These are phyloP conservation scores for Aegilops sharonensis DNA, from an alignment of 176 grass and related monocot genomes.

Conservation along the genomic window DNA sequence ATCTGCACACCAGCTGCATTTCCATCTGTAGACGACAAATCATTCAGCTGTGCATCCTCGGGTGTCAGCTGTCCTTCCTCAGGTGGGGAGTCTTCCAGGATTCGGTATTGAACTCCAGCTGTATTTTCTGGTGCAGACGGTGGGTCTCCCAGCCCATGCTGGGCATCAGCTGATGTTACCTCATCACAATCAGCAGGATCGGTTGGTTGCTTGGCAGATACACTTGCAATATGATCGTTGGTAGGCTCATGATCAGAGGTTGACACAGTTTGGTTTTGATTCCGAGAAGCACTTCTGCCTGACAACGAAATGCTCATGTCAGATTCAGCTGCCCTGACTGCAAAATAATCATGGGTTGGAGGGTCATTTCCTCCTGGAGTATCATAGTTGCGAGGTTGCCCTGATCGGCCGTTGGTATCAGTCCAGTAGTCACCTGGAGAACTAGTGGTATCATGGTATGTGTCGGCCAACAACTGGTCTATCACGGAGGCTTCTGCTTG, in stretches of 20 bases:
- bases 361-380: not conserved
- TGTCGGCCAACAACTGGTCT: slow-evolving; percentile 34
- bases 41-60: not conserved
- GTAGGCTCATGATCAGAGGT: not conserved
- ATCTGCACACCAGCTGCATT: slow-evolving; percentile 9
- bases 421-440: slow-evolving; percentile 50
- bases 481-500: slow-evolving; percentile 8
- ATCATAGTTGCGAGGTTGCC: slow-evolving; percentile 36
- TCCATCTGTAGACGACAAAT: not conserved
- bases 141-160: not conserved
- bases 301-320: slow-evolving; percentile 67
- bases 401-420: slow-evolving; percentile 33
- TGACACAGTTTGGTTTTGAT: slow-evolving; percentile 4
- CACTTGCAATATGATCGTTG: not conserved
- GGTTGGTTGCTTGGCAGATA: not conserved
- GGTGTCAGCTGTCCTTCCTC: not conserved
- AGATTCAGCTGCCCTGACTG: not conserved
- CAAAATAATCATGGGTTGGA: slow-evolving; percentile 17
- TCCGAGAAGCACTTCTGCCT: slow-evolving; percentile 14
- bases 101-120: slow-evolving; percentile 4
- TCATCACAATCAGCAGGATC: slow-evolving; percentile 10
- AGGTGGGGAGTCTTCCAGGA: not conserved
- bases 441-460: slow-evolving; percentile 40
- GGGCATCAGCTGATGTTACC: slow-evolving; percentile 21
- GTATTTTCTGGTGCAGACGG: not conserved